Percentiles rank a stretch among this genome's conserved stretches.
Evolutionary conservation across 192 early-diverging fungal genomes (phyloP).

Genomic region (Tieghemiomyces parasiticus): DNA sequence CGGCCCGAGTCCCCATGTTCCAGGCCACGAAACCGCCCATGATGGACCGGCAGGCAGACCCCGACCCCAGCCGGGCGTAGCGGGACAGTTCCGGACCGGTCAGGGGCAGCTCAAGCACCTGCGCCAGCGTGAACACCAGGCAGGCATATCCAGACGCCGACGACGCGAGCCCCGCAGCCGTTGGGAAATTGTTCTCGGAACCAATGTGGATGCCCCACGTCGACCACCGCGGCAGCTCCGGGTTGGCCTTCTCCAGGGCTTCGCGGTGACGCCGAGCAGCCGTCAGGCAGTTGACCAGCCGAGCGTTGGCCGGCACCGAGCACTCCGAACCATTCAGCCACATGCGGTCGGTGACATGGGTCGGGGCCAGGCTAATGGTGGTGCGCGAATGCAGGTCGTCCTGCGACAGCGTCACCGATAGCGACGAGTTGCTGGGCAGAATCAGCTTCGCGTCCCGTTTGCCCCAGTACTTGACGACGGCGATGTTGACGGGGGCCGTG

Average conservation of each 20-base stretch:
- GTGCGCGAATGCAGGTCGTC: conserved; percentile 94
- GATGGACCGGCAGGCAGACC: conserved; percentile 92
- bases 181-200: conserved; percentile 99
- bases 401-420: conserved; percentile 91
- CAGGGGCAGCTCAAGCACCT: conserved; percentile 58
- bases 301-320: conserved; percentile 59
- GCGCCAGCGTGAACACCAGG: conserved; percentile 67
- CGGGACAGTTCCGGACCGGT: conserved; percentile 63
- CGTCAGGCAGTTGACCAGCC: conserved; percentile 68
- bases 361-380: conserved; percentile 53
- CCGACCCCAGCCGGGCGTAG: conserved; percentile 88
- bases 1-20: conserved; percentile 72
- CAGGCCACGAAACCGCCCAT: conserved; percentile 98
- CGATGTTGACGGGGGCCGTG: conserved; percentile 97
- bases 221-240: conserved; percentile 28
- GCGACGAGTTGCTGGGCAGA: conserved; percentile 94
- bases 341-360: conserved; percentile 55
- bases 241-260: conserved; percentile 36
- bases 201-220: conserved; percentile 63
- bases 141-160: conserved; percentile 93
- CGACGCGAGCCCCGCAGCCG: conserved; percentile 94
- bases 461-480: conserved; percentile 99
- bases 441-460: conserved; percentile 83
- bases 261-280: conserved; percentile 58
- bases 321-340: conserved; percentile 96